Conservation (phyloP, 2,329 filamentous ascomycete species). For the Chalaropsis ovoidea region DNA sequence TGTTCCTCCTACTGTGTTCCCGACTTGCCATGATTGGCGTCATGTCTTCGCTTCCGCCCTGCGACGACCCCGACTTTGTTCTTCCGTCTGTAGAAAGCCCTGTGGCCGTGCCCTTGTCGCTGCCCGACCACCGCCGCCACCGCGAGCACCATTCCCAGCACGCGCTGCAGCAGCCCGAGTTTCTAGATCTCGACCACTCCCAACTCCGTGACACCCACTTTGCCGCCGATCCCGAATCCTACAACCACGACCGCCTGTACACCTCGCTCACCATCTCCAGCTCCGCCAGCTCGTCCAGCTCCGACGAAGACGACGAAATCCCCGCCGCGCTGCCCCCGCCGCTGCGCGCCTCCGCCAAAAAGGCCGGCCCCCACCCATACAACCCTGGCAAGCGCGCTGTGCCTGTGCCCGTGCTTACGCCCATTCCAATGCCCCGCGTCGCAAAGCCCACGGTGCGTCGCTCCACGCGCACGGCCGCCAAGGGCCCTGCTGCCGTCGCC, state of each 20-base stretch:
- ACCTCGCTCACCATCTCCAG: background rate
- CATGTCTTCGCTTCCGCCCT: slow-evolving; percentile 16
- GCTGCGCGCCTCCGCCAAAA: slow-evolving; percentile 16
- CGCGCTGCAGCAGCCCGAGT: background rate
- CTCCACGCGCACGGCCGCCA: background rate
- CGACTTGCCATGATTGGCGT: slow-evolving; percentile 13
- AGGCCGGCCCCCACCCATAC: slow-evolving; percentile 1
- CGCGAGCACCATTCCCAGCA: background rate
- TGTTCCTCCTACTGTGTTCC: background rate
- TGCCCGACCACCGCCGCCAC: background rate
- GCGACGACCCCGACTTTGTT: slow-evolving; percentile 18
- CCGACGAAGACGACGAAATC: slow-evolving; percentile 18
- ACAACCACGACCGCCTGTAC: background rate
- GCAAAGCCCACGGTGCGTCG: background rate
- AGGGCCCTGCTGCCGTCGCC: background rate
- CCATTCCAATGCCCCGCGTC: background rate
- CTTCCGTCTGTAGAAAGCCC: slow-evolving; percentile 20
- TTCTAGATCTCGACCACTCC: background rate
- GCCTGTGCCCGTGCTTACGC: background rate
- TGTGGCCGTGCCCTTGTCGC: background rate
- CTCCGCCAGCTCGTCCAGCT: background rate
- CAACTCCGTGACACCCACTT: background rate
- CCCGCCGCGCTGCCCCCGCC: slow-evolving; percentile 20
- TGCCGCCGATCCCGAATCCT: background rate
- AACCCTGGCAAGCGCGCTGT: slow-evolving; percentile 14